Conservation (phyloP, 2,329 filamentous ascomycete species). For the Aspergillus jensenii region DNA sequence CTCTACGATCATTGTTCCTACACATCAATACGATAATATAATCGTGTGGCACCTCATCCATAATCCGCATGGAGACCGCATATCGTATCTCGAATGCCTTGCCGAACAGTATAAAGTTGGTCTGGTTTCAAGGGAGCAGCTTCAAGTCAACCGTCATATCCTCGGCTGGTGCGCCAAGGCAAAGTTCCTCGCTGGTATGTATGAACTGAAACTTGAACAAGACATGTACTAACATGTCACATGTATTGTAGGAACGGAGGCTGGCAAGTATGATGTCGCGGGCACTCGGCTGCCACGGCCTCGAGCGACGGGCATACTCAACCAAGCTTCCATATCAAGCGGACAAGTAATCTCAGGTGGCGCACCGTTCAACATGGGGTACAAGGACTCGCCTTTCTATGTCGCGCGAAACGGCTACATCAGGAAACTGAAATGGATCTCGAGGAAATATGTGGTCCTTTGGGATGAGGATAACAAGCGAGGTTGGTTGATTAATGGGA, state of each 20-base stretch:
- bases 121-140: not conserved
- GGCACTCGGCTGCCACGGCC: not conserved
- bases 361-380: constrained; percentile 21
- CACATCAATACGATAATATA: constrained; percentile 13
- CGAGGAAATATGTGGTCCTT: constrained; percentile 23
- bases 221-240: not conserved
- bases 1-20: constrained; percentile 33
- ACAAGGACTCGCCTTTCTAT: constrained; percentile 19
- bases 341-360: constrained; percentile 18
- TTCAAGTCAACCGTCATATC: constrained; percentile 28
- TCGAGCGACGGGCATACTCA: not conserved
- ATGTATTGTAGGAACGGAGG: constrained; percentile 10
- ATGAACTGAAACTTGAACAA: not conserved
- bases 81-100: constrained; percentile 26
- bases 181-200: constrained; percentile 20
- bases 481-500: constrained; percentile 38
- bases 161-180: constrained; percentile 33
- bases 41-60: constrained; percentile 32
- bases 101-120: not conserved
- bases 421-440: constrained; percentile 17
- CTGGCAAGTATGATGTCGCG: not conserved
- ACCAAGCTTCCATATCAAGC: not conserved
- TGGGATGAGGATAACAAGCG: constrained; percentile 26
- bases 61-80: constrained; percentile 20
- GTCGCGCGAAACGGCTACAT: constrained; percentile 7